These are phyloP conservation scores for Alopecurus myosuroides DNA, from an alignment of 176 grass and related monocot genomes.

Conservation along the genomic window DNA sequence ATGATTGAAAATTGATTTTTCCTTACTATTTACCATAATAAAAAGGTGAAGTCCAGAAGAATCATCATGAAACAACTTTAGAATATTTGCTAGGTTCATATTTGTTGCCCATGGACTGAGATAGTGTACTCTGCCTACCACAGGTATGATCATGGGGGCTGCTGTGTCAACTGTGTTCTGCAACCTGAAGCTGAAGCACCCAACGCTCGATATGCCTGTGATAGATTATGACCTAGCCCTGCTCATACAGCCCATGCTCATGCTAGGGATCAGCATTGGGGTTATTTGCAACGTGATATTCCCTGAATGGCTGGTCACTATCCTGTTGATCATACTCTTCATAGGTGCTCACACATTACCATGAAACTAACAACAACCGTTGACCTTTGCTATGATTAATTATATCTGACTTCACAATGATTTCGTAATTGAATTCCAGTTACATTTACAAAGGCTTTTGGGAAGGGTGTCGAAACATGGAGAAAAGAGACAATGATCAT, in stretches of 20 bases:
- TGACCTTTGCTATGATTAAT: not conserved
- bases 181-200: too few relatives aligned
- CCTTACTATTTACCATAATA: not conserved
- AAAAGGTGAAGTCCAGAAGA: not conserved
- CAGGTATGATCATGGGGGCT: too few relatives aligned
- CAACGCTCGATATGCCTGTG: too few relatives aligned
- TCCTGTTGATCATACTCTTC: too few relatives aligned
- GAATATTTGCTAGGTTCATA: not conserved
- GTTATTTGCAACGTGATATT: too few relatives aligned
- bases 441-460: constrained; percentile 63
- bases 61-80: not conserved
- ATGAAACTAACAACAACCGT: not conserved
- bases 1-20: not conserved
- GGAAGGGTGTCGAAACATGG: constrained; percentile 62
- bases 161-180: too few relatives aligned
- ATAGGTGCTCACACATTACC: too few relatives aligned
- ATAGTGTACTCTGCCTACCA: too few relatives aligned
- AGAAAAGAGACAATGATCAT: constrained; percentile 54
- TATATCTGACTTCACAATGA: not conserved
- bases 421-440: constrained; percentile 13
- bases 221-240: too few relatives aligned
- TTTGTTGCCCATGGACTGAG: not conserved
- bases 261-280: too few relatives aligned
- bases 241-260: too few relatives aligned
- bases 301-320: too few relatives aligned